These are phyloP conservation scores for Amauroascus niger DNA, from an alignment of 2,329 filamentous ascomycete species.

Conservation along the genomic window DNA sequence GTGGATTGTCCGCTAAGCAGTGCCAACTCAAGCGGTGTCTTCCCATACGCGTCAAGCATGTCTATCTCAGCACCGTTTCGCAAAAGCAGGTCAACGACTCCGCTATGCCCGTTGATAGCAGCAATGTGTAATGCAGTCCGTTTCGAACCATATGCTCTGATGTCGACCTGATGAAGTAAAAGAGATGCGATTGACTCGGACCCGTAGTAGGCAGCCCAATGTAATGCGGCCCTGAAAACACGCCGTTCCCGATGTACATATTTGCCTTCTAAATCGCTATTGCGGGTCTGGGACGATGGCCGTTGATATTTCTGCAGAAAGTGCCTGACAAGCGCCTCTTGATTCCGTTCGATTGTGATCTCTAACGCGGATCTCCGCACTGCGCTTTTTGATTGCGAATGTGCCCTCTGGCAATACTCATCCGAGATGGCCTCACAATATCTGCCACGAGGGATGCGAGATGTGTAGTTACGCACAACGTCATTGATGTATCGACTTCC, in stretches of 20 bases:
- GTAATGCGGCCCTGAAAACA: conserved; percentile 1
- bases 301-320: conserved; percentile 3
- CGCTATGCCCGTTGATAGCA: conserved; percentile 1
- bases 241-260: background rate
- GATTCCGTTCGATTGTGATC: conserved; percentile 10
- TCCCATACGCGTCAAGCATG: background rate
- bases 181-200: conserved; percentile 7
- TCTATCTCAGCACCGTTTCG: conserved; percentile 11
- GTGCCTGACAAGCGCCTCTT: conserved; percentile 1
- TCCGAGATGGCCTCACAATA: conserved; percentile 2
- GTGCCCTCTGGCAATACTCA: background rate
- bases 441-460: background rate
- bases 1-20: background rate
- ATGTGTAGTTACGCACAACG: conserved; percentile 5
- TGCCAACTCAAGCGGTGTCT: conserved; percentile 10
- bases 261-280: background rate
- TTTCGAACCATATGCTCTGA: background rate
- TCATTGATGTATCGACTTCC: conserved; percentile 11
- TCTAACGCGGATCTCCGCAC: conserved; percentile 5
- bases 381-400: too few relatives aligned
- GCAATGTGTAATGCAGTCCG: conserved; percentile 10
- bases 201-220: conserved; percentile 9
- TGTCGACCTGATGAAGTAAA: conserved; percentile 1
- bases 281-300: background rate
- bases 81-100: conserved; percentile 9